phyloP scores from a whole-genome alignment of 495 filamentous ascomycete genomes.

The Daldinia loculata region DNA sequence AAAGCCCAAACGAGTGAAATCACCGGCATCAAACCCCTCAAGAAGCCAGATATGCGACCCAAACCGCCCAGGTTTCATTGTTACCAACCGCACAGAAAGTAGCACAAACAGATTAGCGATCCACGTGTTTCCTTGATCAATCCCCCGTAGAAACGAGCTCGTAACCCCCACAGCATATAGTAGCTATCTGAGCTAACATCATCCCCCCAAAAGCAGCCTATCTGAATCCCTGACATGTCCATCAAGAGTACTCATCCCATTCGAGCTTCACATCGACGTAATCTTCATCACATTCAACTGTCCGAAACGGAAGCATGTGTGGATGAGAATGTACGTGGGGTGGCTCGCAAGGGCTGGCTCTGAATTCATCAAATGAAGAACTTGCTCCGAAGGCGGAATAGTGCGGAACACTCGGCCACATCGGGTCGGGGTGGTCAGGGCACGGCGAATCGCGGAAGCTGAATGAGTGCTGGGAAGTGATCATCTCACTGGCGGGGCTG shows the following conservation, averaged over 20 bases:
- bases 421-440: constrained; percentile 37
- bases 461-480: constrained; percentile 38
- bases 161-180: background rate
- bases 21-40: background rate
- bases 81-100: background rate
- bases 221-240: background rate
- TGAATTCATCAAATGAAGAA: constrained; percentile 41
- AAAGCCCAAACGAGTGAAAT: background rate
- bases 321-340: constrained; percentile 44
- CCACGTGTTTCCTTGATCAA: background rate
- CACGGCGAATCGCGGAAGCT: constrained; percentile 42
- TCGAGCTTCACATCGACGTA: constrained; percentile 50
- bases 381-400: constrained; percentile 33
- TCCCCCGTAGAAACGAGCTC: background rate
- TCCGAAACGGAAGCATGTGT: constrained; percentile 33
- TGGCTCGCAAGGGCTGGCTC: constrained; percentile 36
- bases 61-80: background rate
- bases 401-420: constrained; percentile 34
- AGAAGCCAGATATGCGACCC: background rate
- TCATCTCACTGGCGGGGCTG: constrained; percentile 43
- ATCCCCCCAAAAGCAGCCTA: background rate
- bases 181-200: background rate
- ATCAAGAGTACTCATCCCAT: constrained; percentile 41
- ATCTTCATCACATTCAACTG: constrained; percentile 44
- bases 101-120: background rate